These are phyloP conservation scores for Coemansia sp. DNA, from an alignment of 192 early-diverging fungal species.

Conservation along the genomic window DNA sequence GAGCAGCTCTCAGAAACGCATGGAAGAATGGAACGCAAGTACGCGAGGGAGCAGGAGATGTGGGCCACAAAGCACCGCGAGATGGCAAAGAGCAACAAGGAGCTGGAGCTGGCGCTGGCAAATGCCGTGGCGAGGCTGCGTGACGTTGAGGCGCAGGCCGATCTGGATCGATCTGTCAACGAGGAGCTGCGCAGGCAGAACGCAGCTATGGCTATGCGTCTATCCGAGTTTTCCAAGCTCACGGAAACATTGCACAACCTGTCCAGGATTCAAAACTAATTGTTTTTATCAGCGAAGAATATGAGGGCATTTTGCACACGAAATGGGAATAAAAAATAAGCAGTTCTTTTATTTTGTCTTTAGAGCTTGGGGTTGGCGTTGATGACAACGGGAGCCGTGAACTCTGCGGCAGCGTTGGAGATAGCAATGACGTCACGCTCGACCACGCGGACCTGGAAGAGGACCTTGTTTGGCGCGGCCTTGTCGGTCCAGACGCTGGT, in stretches of 20 bases:
- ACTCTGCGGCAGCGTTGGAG: conserved; percentile 89
- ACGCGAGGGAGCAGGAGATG: not conserved
- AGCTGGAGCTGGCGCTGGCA: conserved; percentile 31
- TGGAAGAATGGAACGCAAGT: not conserved
- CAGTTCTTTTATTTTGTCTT: not conserved
- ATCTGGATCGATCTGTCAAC: conserved; percentile 13
- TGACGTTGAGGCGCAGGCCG: conserved; percentile 25
- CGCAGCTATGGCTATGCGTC: conserved; percentile 16
- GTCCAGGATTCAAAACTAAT: conserved; percentile 3
- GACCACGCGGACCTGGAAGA: conserved; percentile 93
- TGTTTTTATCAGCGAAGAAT: no score
- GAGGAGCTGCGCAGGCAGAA: conserved; percentile 24
- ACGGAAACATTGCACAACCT: conserved; percentile 27
- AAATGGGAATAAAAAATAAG: not conserved
- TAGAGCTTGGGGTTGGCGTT: conserved; percentile 32
- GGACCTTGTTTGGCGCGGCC: conserved; percentile 79
- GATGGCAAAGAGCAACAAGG: conserved; percentile 14
- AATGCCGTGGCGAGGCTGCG: conserved; percentile 39
- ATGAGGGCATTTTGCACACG: no score
- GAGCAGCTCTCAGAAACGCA: conserved; percentile 8
- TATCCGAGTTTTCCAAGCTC: conserved; percentile 33
- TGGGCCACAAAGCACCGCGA: conserved; percentile 5
- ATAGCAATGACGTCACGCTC: conserved; percentile 92
- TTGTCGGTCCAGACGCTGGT: conserved; percentile 89
- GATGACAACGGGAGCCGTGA: conserved; percentile 45